These are phyloP conservation scores for Fusarium penzigii DNA, from an alignment of 2,329 filamentous ascomycete species.

Conservation along the genomic window DNA sequence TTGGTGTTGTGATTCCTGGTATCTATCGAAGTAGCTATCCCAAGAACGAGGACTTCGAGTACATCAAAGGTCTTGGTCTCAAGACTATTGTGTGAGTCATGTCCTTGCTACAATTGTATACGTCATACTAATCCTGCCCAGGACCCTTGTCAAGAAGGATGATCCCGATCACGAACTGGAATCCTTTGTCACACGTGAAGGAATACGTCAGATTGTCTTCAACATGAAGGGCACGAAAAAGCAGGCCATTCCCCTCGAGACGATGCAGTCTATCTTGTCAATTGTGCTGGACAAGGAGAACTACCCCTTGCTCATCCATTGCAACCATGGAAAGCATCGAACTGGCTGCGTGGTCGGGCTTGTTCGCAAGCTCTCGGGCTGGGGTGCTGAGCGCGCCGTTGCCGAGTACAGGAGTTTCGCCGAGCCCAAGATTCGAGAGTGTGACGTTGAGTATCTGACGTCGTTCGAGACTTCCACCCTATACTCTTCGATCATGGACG, in stretches of 20 bases:
- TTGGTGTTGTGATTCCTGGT: conserved; percentile 70
- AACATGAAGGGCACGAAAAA: conserved; percentile 90
- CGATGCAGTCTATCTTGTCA: conserved; percentile 71
- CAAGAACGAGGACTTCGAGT: conserved; percentile 66
- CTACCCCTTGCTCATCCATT: conserved; percentile 83
- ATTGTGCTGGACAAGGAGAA: conserved; percentile 72
- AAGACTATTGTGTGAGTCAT: conserved; percentile 74
- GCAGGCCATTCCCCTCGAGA: conserved; percentile 62
- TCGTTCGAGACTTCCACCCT: conserved; percentile 48
- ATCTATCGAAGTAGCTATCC: conserved; percentile 86
- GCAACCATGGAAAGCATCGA: conserved; percentile 92
- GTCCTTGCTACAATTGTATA: conserved; percentile 4
- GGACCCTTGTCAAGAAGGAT: conserved; percentile 66
- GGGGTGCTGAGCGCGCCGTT: conserved; percentile 62
- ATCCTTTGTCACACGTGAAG: conserved; percentile 64
- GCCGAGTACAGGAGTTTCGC: conserved; percentile 74
- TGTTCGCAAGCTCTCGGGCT: conserved; percentile 71
- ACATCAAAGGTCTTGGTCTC: conserved; percentile 66
- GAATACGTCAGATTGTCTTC: conserved; percentile 73
- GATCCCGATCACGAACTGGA: conserved; percentile 52
- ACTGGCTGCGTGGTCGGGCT: conserved; percentile 87
- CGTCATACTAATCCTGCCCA: conserved; percentile 30
- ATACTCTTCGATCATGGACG: conserved; percentile 6
- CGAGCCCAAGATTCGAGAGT: conserved; percentile 59
- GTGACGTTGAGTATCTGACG: conserved; percentile 60